Percentiles rank a stretch among this genome's conserved stretches.
Evolutionary conservation across 2,329 filamentous ascomycete genomes (phyloP).

Genomic region (Niveomyces coronatus): DNA sequence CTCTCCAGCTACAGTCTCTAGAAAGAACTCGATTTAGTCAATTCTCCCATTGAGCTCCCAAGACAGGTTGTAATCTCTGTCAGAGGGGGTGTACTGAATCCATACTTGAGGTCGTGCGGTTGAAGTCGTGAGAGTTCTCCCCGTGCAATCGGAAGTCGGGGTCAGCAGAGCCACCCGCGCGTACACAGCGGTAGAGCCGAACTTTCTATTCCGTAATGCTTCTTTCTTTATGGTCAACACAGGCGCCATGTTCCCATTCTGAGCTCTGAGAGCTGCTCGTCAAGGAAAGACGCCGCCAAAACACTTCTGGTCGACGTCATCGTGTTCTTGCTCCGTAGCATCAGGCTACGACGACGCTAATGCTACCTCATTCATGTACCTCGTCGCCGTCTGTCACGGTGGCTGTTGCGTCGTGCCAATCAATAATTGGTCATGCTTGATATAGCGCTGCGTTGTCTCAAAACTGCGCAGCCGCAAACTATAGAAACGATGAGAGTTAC

Average conservation of each 20-base stretch:
- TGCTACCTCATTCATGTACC: too few relatives aligned
- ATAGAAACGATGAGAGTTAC: too few relatives aligned
- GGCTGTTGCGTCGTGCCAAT: constrained; percentile 11
- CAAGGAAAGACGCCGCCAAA: too few relatives aligned
- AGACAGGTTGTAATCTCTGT: too few relatives aligned
- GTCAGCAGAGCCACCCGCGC: constrained; percentile 9
- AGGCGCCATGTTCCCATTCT: constrained; percentile 9
- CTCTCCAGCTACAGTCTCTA: too few relatives aligned
- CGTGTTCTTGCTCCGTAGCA: constrained; percentile 3
- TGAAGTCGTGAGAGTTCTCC: too few relatives aligned
- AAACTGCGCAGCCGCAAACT: too few relatives aligned
- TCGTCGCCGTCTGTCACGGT: constrained; percentile 10
- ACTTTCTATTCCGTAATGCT: constrained; percentile 8
- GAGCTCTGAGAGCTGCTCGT: constrained; percentile 6
- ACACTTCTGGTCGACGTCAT: constrained; percentile 2
- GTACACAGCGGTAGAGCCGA: constrained; percentile 9
- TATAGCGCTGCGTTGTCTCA: background rate
- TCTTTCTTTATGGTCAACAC: constrained; percentile 9
- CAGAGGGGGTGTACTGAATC: too few relatives aligned
- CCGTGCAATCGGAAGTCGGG: constrained; percentile 9
- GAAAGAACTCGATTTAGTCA: too few relatives aligned
- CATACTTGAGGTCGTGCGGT: too few relatives aligned
- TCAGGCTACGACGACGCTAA: constrained; percentile 10
- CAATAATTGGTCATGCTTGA: constrained; percentile 8
- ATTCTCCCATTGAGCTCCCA: too few relatives aligned